Evolutionary conservation across 805 yeast species (phyloP), one percentile per base, ranked within the genome.

Genomic region (Metschnikowia orientalis): DNA sequence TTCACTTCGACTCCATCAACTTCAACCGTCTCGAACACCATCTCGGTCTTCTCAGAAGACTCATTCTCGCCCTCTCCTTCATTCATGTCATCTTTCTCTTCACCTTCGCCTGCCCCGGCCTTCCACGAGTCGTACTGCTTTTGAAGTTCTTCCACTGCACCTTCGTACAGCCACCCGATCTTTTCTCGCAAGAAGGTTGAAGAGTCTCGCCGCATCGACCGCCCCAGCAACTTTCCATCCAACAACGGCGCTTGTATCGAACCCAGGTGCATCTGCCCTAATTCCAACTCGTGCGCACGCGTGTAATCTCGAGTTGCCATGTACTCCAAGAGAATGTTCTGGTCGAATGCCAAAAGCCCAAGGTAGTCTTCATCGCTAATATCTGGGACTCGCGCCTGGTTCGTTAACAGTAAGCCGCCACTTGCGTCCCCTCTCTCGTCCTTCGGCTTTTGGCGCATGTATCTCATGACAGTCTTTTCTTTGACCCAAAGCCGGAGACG

Each of bases 241-340:
- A 29, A 9, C n/a, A n/a, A n/a, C n/a, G n/a, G n/a, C 15, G 5
- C 10, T 7, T 23, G 26, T 26, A 29, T 29, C n/a, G n/a, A n/a
- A n/a, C n/a, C n/a, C n/a, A n/a, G n/a, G n/a, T n/a, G n/a, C n/a
- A n/a, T n/a, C n/a, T n/a, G 18, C 21, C 31, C 39, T 35, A 60
- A 30, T 41, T 62, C 67, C 8, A 37, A 22, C 18, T 45, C 48
- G 41, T 63, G 69, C 19, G 43, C 41, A 8, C 34, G 38, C 1
- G 69, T 59, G 24, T 47, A 44, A 9, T 51, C 40, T 23, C 40
- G 37, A 1, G 59, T 47, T 16, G 35, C 41, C 11, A 47, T 30
- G 34, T 50, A 61, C 32, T 56, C 57, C 28, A 47, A 44, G 25
- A 63, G 48, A 10, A 62, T 34, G 6, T 35, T 36, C 21, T 32